Conservation (phyloP, 805 yeast species). For the Blastobotrys peoriensis region DNA sequence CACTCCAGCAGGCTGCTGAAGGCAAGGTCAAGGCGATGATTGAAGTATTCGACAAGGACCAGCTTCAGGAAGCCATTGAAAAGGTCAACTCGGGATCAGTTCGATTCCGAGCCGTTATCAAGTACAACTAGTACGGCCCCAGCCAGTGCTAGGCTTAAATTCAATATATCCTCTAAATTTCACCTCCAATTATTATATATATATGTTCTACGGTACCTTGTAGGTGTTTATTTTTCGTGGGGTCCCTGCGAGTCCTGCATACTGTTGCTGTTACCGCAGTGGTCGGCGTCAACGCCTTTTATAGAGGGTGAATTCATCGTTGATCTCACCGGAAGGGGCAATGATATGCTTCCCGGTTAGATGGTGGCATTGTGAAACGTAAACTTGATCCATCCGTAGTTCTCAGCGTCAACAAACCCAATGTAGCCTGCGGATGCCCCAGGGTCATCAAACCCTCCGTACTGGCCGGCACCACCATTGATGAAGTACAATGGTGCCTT, state of each 20-base stretch:
- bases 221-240: too few relatives aligned
- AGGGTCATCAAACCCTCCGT: constrained; percentile 27
- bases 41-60: background rate
- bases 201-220: too few relatives aligned
- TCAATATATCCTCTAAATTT: too few relatives aligned
- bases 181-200: too few relatives aligned
- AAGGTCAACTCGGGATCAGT: background rate
- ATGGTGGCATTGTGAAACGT: constrained; percentile 29
- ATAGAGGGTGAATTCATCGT: too few relatives aligned
- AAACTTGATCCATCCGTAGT: constrained; percentile 26
- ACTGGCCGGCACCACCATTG: constrained; percentile 30
- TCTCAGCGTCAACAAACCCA: background rate
- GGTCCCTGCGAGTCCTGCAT: too few relatives aligned
- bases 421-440: too few relatives aligned
- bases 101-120: background rate
- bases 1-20: background rate
- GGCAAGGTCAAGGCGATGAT: background rate
- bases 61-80: background rate
- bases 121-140: background rate
- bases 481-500: constrained; percentile 28
- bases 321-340: too few relatives aligned
- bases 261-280: too few relatives aligned
- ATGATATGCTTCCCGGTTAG: too few relatives aligned
- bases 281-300: too few relatives aligned
- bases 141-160: too few relatives aligned